A percentile compares a stretch with the other conserved stretches of the same genome.
Evolutionary conservation across 2,329 filamentous ascomycete species (phyloP).

Genomic region (Metarhizium guizhouense): DNA sequence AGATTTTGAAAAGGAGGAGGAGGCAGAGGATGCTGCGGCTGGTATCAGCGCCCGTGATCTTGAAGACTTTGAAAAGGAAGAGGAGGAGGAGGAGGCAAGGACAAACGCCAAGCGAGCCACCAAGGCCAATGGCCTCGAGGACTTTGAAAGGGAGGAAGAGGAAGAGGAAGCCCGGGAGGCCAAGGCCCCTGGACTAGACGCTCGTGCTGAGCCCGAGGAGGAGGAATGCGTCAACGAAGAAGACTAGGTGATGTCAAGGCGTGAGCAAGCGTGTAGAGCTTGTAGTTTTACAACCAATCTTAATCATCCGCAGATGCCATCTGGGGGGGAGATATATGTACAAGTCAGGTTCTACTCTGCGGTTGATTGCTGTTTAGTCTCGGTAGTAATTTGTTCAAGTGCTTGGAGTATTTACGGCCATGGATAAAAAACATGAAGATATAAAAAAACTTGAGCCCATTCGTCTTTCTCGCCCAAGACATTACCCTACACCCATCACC

Average conservation of each 20-base stretch:
- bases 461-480: too few relatives aligned
- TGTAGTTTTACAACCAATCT: neutral
- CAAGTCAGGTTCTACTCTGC: too few relatives aligned
- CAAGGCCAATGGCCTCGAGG: neutral
- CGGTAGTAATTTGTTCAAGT: too few relatives aligned
- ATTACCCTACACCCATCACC: too few relatives aligned
- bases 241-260: neutral
- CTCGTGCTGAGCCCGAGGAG: neutral
- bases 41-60: neutral
- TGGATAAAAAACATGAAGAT: too few relatives aligned
- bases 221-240: neutral
- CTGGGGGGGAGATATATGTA: too few relatives aligned
- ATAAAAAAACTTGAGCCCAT: too few relatives aligned
- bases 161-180: neutral
- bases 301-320: too few relatives aligned
- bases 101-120: too few relatives aligned
- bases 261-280: neutral
- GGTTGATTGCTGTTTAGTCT: too few relatives aligned
- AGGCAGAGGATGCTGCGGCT: neutral
- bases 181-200: neutral
- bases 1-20: neutral
- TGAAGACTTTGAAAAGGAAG: neutral
- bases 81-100: neutral
- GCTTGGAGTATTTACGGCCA: too few relatives aligned
- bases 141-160: conserved; percentile 2